phyloP scores from a whole-genome alignment of 768 basidiomycete genomes.

The Lactarius deliciosus region DNA sequence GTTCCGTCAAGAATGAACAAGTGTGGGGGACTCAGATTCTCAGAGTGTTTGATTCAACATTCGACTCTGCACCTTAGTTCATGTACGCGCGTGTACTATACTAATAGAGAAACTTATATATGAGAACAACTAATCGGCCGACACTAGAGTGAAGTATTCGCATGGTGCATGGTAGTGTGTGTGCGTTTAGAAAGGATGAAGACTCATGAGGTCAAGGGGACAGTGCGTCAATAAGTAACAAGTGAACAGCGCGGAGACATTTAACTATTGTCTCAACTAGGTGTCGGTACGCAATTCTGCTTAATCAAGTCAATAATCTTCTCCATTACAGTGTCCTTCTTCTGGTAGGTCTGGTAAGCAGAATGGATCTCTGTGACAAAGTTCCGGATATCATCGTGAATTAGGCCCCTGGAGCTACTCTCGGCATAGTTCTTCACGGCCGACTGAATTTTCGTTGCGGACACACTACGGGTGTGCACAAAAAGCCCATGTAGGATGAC shows the following conservation, averaged over 20 bases:
- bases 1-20: too few relatives aligned
- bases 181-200: not conserved
- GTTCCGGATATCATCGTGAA: not conserved
- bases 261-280: not conserved
- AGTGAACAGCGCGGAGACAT: not conserved
- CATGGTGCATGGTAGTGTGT: too few relatives aligned
- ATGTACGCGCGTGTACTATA: too few relatives aligned
- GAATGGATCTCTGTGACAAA: not conserved
- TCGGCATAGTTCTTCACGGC: not conserved
- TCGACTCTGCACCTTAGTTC: too few relatives aligned
- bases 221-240: not conserved
- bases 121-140: too few relatives aligned
- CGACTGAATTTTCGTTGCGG: not conserved
- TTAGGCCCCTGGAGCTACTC: not conserved
- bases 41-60: too few relatives aligned
- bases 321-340: slow-evolving; percentile 1
- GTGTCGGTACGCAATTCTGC: not conserved
- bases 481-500: slow-evolving; percentile 1
- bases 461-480: not conserved
- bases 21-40: too few relatives aligned
- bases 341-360: not conserved
- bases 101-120: too few relatives aligned
- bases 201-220: not conserved
- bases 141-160: too few relatives aligned
- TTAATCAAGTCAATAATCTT: slow-evolving; percentile 10